Evolutionary conservation across 1,139 yeast species (phyloP), one percentile per base, ranked within the genome.

Genomic region (Yamadazyma kanchanaburiensis): DNA sequence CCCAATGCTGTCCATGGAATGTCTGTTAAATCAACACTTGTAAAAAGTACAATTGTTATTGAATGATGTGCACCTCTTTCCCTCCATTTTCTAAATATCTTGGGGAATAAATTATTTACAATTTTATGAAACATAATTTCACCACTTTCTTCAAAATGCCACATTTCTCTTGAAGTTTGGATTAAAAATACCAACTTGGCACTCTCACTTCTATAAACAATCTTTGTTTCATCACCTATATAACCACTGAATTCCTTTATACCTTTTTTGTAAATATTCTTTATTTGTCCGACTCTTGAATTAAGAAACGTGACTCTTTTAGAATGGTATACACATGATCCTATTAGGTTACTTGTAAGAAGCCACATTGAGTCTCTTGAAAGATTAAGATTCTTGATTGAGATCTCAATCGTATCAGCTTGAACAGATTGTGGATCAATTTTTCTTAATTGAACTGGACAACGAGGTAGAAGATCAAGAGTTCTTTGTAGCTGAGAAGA

Each of bases 61-160:
- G 89, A 72, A 57, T 94, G 98, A 49, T 89, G 95, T 0, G 95
- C 84, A 13, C 83, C 88, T 34, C 80, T 73, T 22, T 80, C 80
- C 41, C 89, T 72, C 97, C 97, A 91, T 35, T 82, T 74, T 43
- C 80, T 81, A 55, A 94, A 88, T 16, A 91, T 82, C 39, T 81
- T 84, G 0, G 99, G 98, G 37, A 94, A 77, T 34, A 91, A 68
- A 14, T 94, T 85, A 53, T 91, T 89, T 29, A 94, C 87, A 46
- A 94, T 76, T 54, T 88, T 88, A 53, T 89, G 94, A 52, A 89
- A 91, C 74, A 87, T 76, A 30, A 89, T 84, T 49, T 89, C 97
- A 0, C 98, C 98, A 44, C 83, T 84, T 49, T 89, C 96, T 56
- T 91, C 97, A 55, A 94, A 94, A 51, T 89, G 88, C 95, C 97